Percentiles rank a stretch among this genome's conserved stretches.
Evolutionary conservation across 2,329 filamentous ascomycete species (phyloP).

Genomic region (Fonsecaea monophora): DNA sequence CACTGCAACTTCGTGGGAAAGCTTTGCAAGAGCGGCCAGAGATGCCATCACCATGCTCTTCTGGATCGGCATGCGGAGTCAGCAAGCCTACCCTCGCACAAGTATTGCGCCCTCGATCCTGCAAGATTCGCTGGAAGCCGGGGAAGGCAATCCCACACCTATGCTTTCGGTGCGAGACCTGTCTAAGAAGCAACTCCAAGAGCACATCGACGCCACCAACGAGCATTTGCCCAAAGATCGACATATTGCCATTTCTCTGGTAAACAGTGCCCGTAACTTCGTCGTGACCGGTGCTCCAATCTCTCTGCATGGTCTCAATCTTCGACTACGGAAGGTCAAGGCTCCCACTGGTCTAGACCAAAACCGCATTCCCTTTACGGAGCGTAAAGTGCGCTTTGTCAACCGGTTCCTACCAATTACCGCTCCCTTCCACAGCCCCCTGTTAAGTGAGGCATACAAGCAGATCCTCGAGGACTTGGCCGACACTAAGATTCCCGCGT

Average conservation of each 20-base stretch:
- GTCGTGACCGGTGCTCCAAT: slow-evolving; percentile 96
- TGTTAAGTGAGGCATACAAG: slow-evolving; percentile 80
- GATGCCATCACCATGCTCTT: slow-evolving; percentile 91
- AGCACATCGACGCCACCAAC: slow-evolving; percentile 96
- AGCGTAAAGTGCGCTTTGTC: slow-evolving; percentile 94
- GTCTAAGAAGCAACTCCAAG: slow-evolving; percentile 84
- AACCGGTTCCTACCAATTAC: slow-evolving; percentile 98
- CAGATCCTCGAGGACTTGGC: slow-evolving; percentile 88
- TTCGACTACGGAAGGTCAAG: slow-evolving; percentile 95
- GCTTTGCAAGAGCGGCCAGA: slow-evolving; percentile 79
- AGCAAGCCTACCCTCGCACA: slow-evolving; percentile 95
- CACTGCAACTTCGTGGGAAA: slow-evolving; percentile 90
- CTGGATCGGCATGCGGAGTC: slow-evolving; percentile 97
- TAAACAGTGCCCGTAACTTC: slow-evolving; percentile 96
- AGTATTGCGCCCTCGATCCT: slow-evolving; percentile 89
- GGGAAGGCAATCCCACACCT: slow-evolving; percentile 92
- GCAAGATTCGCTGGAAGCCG: slow-evolving; percentile 90
- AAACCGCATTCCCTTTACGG: slow-evolving; percentile 89
- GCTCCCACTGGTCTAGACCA: slow-evolving; percentile 97
- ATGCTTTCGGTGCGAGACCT: slow-evolving; percentile 98
- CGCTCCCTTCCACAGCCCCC: slow-evolving; percentile 96
- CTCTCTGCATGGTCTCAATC: slow-evolving; percentile 93
- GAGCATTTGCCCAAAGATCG: slow-evolving; percentile 91
- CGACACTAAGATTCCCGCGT: slow-evolving; percentile 75
- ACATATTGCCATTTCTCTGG: slow-evolving; percentile 91